Evolutionary conservation across 148 eudicot genomes (phyloP).

Genomic region (Gaultheria prostrata): DNA sequence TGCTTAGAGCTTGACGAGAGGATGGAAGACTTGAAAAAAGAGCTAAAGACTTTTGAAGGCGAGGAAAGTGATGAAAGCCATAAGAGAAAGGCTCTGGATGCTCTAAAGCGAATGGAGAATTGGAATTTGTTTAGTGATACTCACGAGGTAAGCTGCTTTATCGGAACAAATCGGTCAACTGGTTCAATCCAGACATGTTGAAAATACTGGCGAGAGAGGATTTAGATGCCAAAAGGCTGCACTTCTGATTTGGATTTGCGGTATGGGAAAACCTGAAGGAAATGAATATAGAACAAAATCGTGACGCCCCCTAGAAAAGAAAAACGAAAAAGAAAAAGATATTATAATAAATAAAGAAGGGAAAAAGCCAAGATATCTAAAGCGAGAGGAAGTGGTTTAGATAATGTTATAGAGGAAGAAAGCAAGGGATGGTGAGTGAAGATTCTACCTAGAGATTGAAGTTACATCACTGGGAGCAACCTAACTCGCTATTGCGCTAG

Average conservation of each 20-base stretch:
- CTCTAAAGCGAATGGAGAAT: conserved; percentile 82
- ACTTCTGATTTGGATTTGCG: not conserved
- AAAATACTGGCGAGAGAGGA: not conserved
- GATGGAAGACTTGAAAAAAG: conserved; percentile 79
- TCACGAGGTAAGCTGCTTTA: conserved; percentile 49
- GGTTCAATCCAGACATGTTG: not conserved
- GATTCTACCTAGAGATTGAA: conserved; percentile 3
- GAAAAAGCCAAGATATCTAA: not conserved
- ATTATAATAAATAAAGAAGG: not conserved
- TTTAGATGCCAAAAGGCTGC: not conserved
- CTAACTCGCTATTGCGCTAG: not conserved
- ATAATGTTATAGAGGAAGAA: not conserved
- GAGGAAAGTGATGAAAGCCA: conserved; percentile 72
- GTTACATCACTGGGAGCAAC: not conserved
- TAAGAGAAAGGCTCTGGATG: conserved; percentile 74
- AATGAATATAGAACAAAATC: not conserved
- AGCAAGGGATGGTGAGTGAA: not conserved
- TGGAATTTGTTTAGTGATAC: conserved; percentile 90
- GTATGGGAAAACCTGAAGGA: not conserved
- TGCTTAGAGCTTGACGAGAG: conserved; percentile 89
- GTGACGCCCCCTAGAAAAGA: not conserved
- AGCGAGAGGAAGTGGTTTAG: not conserved
- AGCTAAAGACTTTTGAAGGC: conserved; percentile 81
- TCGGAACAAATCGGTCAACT: not conserved
- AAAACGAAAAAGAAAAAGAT: not conserved